phyloP scores from a whole-genome alignment of 768 basidiomycete genomes.

The Tricholoma flavovirens region DNA sequence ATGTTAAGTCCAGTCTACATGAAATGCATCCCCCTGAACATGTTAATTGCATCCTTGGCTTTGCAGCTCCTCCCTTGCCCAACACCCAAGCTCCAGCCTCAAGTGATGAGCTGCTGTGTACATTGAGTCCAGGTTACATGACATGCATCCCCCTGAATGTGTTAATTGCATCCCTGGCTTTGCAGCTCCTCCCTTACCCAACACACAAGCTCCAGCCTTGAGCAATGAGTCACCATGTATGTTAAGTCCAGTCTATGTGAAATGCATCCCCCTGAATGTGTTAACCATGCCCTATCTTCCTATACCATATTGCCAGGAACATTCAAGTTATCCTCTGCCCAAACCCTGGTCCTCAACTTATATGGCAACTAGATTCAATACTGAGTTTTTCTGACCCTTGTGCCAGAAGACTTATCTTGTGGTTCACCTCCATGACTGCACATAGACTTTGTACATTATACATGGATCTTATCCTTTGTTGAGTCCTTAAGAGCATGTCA shows the following conservation, averaged over 20 bases:
- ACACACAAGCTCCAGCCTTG: not conserved
- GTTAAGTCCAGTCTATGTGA: not conserved
- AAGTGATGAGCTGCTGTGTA: too few relatives aligned
- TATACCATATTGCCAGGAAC: constrained; percentile 1
- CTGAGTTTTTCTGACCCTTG: not conserved
- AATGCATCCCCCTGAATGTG: not conserved
- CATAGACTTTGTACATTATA: not conserved
- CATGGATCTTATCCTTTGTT: not conserved
- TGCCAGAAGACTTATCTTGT: not conserved
- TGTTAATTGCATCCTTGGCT: too few relatives aligned
- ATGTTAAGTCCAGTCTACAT: too few relatives aligned
- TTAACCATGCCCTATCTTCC: not conserved
- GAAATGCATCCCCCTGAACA: too few relatives aligned
- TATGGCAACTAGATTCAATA: not conserved
- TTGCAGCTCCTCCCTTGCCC: too few relatives aligned
- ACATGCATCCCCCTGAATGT: not conserved
- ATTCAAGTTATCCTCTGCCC: not conserved
- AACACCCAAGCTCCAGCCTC: too few relatives aligned
- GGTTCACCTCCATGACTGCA: not conserved
- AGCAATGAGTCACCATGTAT: not conserved
- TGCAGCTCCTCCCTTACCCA: not conserved
- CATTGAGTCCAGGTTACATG: not conserved
- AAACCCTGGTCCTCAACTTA: not conserved
- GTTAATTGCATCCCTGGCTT: not conserved
- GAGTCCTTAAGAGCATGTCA: not conserved